Base-by-base conservation (phyloP, 495 filamentous ascomycete genomes). In the Bathelium albidoporum region DNA sequence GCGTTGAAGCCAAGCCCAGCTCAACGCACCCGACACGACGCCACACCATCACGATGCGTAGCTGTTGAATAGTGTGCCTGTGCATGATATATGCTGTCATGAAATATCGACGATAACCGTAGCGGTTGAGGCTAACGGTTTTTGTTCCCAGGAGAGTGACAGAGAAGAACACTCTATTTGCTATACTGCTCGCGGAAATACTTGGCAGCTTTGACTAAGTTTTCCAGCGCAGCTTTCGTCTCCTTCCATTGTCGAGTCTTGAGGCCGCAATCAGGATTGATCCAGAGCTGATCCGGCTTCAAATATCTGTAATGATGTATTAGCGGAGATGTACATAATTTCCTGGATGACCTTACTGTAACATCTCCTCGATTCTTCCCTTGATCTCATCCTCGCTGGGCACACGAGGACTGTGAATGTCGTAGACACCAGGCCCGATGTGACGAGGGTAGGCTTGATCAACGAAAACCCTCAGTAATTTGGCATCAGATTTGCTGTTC, bases 401-500 rank as follows among this genome's bases (percentile, higher is more conserved):
- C 58, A 98, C 82, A 88, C 94, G 95, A 62, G 94, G 95, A 61
- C 89, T 93, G 89, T 98, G 94, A 82, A 98, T 98, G 78, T 98
- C 94, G 74, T 96, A 98, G 78, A 97, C 93, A 62, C 66, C 94
- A 63, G 94, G 94, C 55, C 94, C 94, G 70, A 98, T 98, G 83
- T 98, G 93, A 67, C 91, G 85, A 62, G 91, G 91, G 83, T 96
- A 98, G 28, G 86, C 87, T 83, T 93, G 87, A 73, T 97, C 92
- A 66, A 96, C 87, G 76, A 98, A 98, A 77, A 98, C 94, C 80
- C 94, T 89, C 74, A 98, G 86, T 64, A 98, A 86, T 87, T 98
- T 98, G 71, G 95, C 91, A 77, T 98, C 94, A 66, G 89, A 95
- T 88, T 97, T 97, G 85, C 88, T 92, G 89, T 97, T 97, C 87